Base-by-base conservation (phyloP, 305 asterid species). In the Fraxinus dipetala region DNA sequence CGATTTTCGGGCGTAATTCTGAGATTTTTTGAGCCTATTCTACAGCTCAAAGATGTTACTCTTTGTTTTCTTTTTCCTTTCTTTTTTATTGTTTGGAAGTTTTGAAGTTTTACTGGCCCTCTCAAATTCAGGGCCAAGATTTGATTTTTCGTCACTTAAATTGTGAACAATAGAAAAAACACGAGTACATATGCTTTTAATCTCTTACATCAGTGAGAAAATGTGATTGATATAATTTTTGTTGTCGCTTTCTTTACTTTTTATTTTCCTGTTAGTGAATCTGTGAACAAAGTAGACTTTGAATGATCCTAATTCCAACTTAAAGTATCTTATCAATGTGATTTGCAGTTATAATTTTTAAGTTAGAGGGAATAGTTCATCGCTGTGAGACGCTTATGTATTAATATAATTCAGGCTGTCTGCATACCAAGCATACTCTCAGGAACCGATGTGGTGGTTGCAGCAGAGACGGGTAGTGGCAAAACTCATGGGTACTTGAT, bases 391-490 rank as follows among this genome's bases (percentile, higher is more conserved):
- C 65, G 61, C 89, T 90, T 72, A 85, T 80, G 59, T 67, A 77
- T 76, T 28, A 79, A 83, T 83, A 65, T 81, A 82, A 85, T 87
- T 24, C 87, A 94, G 98, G 97, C 97, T 22, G 90, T 96, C 38
- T 93, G 94, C 85, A 90, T 94, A 81, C 99, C 95, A 1, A 69
- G 88, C 85, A 91, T 96, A 87, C 92, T 93, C 83, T 85, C 95
- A 36, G 98, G 97, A 78, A 91, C 85, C 79, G 98, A 96, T 84
- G 96, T 89, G 69, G 95, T 96, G 82, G 90, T 96, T 87, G 97
- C 99, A 75, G 98, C 99, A 72, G 99, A 94, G 91, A 95, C 98
- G 2, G 98, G 99, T 75, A 94, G 97, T 81, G 98, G 99, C 20
- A 93, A 95, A 89, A 95, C 99, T 38, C 96, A 95, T 84, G 98